Evolutionary conservation across 768 basidiomycete species (phyloP).

Genomic region (Panaeolus cyanescens): DNA sequence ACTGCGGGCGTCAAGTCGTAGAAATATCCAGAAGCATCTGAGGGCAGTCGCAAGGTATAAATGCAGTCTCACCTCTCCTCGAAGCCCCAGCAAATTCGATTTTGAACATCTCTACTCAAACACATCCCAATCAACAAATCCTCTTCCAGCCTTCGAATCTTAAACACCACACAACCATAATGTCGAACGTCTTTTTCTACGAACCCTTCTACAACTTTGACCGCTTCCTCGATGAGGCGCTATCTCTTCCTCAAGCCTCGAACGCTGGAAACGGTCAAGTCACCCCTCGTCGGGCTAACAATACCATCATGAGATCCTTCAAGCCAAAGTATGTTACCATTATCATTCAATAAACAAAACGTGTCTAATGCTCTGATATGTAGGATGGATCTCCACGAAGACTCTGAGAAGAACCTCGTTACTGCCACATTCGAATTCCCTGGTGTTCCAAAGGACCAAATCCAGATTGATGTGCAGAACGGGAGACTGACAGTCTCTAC

Average conservation of each 20-base stretch:
- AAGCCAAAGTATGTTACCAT: conserved; percentile 31
- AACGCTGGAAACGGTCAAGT: conserved; percentile 5
- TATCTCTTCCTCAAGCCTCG: conserved; percentile 1
- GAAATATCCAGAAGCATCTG: background rate
- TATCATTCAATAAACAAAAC: background rate
- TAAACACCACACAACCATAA: background rate
- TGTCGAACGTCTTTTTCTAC: conserved; percentile 22
- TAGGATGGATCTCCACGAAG: conserved; percentile 60
- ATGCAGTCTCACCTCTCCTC: background rate
- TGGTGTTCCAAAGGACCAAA: conserved; percentile 50
- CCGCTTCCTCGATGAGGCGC: conserved; percentile 38
- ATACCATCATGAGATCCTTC: conserved; percentile 20
- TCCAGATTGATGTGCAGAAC: conserved; percentile 52
- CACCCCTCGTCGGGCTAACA: conserved; percentile 9
- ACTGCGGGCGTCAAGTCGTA: background rate
- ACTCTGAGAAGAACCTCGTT: conserved; percentile 44
- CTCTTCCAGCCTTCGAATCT: background rate
- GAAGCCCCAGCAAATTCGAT: background rate
- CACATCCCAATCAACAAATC: no score
- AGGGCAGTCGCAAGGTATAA: background rate
- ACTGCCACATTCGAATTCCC: conserved; percentile 62
- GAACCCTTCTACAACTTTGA: conserved; percentile 42
- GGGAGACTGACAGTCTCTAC: conserved; percentile 54
- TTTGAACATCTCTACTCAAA: no score
- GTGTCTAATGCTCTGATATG: background rate